These are phyloP conservation scores for Ceratonia siliqua DNA, from an alignment of 306 rosid genomes.

Conservation along the genomic window DNA sequence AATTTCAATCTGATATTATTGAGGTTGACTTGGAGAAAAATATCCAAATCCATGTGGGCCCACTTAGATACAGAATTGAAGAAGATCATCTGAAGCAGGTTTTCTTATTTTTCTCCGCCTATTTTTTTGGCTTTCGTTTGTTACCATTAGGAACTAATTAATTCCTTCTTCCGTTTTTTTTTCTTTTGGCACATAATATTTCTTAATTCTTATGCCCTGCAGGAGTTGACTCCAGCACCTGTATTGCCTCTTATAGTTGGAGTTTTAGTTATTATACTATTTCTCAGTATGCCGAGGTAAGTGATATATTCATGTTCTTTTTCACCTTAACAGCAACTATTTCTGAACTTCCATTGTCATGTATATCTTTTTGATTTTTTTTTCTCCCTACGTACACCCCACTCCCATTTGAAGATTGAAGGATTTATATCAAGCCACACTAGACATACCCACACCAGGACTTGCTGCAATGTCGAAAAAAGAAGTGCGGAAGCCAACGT, in stretches of 20 bases:
- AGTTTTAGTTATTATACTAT: conserved; percentile 65
- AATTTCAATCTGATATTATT: conserved; percentile 77
- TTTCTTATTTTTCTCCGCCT: conserved; percentile 14
- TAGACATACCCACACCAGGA: conserved; percentile 77
- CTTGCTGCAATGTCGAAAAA: conserved; percentile 58
- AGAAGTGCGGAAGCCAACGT: conserved; percentile 65
- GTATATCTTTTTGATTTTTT: conserved; percentile 16
- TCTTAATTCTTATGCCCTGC: conserved; percentile 29
- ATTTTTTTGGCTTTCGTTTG: neutral
- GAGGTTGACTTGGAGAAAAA: conserved; percentile 83
- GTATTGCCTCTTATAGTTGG: conserved; percentile 85
- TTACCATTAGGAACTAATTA: conserved; percentile 9
- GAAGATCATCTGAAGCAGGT: conserved; percentile 85
- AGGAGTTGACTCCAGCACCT: conserved; percentile 95
- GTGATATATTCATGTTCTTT: conserved; percentile 15
- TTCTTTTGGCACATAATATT: conserved; percentile 14
- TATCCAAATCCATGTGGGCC: conserved; percentile 80
- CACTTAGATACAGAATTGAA: conserved; percentile 67
- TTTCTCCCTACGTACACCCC: neutral
- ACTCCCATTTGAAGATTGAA: conserved; percentile 55
- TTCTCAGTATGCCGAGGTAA: conserved; percentile 84
- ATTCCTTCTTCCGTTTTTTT: neutral
- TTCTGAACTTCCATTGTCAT: conserved; percentile 11
- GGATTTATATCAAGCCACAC: conserved; percentile 75
- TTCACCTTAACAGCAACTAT: conserved; percentile 16